Evolutionary conservation across 2,329 filamentous ascomycete species (phyloP), one percentile per base, ranked within the genome.

Genomic region (Trichoderma gracile): DNA sequence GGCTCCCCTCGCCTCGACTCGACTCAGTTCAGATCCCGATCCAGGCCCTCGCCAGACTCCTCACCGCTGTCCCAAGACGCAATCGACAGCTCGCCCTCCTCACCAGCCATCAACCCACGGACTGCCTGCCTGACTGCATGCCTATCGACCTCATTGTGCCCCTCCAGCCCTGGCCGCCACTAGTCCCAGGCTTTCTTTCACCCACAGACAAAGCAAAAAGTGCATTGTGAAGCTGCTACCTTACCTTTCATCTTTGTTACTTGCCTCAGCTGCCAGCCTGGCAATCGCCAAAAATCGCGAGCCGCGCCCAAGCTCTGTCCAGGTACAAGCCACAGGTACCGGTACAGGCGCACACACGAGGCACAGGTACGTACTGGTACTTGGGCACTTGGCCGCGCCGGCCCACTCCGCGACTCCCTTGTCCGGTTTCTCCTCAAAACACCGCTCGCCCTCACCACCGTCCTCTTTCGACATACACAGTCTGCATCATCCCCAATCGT

Each of bases 401-500:
- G 70, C 65, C 70, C 69, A 68, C 69, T 70, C 69, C 70, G 68
- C 67, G 67, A n/a, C 73, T 71, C 70, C 68, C 74, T 68, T 73
- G 71, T 55, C 38, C 38, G 60, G 52, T 38, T 62, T 62, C 71
- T 68, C 66, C 71, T 75, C 73, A 76, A 77, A 76, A 77, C 74
- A 77, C 72, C 71, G 72, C 73, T 66, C 70, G 69, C 70, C 74
- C 72, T 76, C 73, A 75, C 72, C 52, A 71, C 67, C 25, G 68
- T 66, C 67, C 69, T 67, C 63, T 72, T 67, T 70, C 62, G 71
- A 73, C 73, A 76, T 74, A 74, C 75, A 74, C 73, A 76, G 65
- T 72, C 72, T 73, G 67, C 67, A 69, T 70, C 71, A 58, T 70
- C 66, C 69, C 67, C 67, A 66, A 67, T 68, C 65, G 60, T 67